Evolutionary conservation across 345 rosid genomes (phyloP), one percentile per base, ranked within the genome.

Genomic region (Camelina sativa): DNA sequence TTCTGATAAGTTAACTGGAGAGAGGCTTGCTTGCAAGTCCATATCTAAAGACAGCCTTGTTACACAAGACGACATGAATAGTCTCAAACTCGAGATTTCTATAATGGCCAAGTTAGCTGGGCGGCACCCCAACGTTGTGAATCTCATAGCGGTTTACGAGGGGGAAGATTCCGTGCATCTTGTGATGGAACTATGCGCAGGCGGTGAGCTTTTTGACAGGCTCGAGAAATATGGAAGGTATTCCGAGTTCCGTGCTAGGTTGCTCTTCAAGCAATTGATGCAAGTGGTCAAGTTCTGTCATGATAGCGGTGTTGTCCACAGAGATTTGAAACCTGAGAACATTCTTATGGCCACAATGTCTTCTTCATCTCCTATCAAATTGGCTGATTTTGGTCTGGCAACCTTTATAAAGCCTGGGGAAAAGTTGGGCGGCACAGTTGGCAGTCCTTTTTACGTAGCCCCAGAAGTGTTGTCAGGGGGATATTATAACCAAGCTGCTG

Each of bases 321-420:
- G 95, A 69, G 95, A 87, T 82, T 65, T 89, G 44, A 87, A 89
- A 71, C 91, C 95, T 0, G 90, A 89, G 78, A 87, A 87, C 66
- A 82, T 87, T 80, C 90, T 89, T 69, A 80, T 89, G 76, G 86
- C 86, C 15, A 86, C 85, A 11, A 81, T 66, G 52, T 80, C 94
- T 56, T 84, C 83, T 23, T 80, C 88, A 0, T 87, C 91, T 37
- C 84, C 87, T 35, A 89, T 87, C 65, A 89, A 89, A 65, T 76
- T 89, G 47, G 95, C 95, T 52, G 95, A 89, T 65, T 87, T 89
- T 74, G 95, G 92, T 61, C 82, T 89, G 32, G 95, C 95, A 23
- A 89, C 91, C 3, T 85, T 82, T 51, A 82, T 87, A 60, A 81
- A 81, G 72, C 79, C 84, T 17, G 92, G 95, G 34, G 82, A 83